Percentiles rank a stretch among this genome's conserved stretches.
These are phyloP conservation scores for Pythium brachiatum DNA, from an alignment of 352 stramenopile species.

Conservation along the genomic window DNA sequence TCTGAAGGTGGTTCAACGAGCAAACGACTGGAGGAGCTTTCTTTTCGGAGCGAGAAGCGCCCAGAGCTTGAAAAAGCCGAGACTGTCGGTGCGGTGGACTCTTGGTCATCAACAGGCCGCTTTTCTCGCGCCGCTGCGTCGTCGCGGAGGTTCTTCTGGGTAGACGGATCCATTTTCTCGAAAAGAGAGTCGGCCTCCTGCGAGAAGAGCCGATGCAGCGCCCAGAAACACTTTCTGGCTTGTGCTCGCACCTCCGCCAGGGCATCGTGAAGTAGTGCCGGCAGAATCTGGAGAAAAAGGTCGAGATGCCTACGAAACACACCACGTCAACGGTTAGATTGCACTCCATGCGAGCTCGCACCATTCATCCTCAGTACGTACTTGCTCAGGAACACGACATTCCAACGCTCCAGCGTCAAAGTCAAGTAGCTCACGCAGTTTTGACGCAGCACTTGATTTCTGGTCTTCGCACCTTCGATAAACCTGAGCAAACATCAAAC, in stretches of 20 bases:
- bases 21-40: constrained; percentile 8
- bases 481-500: constrained; percentile 41
- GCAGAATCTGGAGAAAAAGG: constrained; percentile 57
- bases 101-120: constrained; percentile 4
- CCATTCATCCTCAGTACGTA: constrained; percentile 43
- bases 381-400: constrained; percentile 62
- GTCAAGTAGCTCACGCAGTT: constrained; percentile 79
- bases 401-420: constrained; percentile 68
- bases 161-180: constrained; percentile 60
- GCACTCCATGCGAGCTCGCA: background rate
- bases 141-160: constrained; percentile 37
- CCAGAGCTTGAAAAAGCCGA: constrained; percentile 12
- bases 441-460: constrained; percentile 70
- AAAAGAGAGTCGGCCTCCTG: constrained; percentile 54
- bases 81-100: background rate
- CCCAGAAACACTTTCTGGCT: constrained; percentile 79
- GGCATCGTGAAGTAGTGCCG: constrained; percentile 60
- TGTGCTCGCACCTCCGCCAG: constrained; percentile 71
- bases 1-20: background rate
- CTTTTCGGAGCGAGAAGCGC: constrained; percentile 12
- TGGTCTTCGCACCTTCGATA: constrained; percentile 67
- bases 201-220: constrained; percentile 64
- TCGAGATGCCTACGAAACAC: constrained; percentile 43
- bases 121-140: constrained; percentile 18
- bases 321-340: background rate